Evolutionary conservation across 306 rosid species (phyloP).

Genomic region (Trifolium dubium): DNA sequence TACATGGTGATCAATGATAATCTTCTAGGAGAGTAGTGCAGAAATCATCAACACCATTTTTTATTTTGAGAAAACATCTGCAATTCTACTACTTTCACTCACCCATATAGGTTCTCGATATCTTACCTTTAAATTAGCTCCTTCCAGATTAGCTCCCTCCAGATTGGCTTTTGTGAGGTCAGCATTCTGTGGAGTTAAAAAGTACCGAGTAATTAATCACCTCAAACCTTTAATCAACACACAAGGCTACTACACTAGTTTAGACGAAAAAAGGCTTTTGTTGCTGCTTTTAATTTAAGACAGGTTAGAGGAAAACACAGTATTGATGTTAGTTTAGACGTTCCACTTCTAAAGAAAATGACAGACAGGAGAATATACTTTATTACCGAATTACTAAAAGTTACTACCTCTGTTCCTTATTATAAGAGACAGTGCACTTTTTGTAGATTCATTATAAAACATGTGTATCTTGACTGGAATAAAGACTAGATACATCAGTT

Average conservation of each 20-base stretch:
- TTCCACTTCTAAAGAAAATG: conserved; percentile 17
- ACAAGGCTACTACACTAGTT: not conserved
- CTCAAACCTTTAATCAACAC: conserved; percentile 17
- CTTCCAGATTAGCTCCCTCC: conserved; percentile 90
- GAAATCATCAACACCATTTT: not conserved
- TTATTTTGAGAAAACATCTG: not conserved
- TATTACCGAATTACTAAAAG: not conserved
- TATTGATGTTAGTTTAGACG: not conserved
- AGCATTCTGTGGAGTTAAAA: conserved; percentile 66
- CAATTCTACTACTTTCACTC: conserved; percentile 14
- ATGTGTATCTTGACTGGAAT: no score
- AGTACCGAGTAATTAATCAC: conserved; percentile 22
- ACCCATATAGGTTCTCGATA: conserved; percentile 32
- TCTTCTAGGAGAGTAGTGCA: conserved; percentile 21
- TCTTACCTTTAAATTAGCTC: conserved; percentile 94
- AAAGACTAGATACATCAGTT: no score
- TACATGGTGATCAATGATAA: not conserved
- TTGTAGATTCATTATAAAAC: no score
- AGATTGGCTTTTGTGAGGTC: conserved; percentile 92
- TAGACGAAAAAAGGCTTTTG: no score
- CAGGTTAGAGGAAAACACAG: not conserved
- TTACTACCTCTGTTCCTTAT: no score
- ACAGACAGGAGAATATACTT: conserved; percentile 17
- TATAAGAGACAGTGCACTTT: no score
- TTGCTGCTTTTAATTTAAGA: conserved; percentile 15